Percentiles rank a stretch among this genome's conserved stretches.
Evolutionary conservation across 1,139 yeast genomes (phyloP).

Genomic region (Keqinozyma sinolaborantium): DNA sequence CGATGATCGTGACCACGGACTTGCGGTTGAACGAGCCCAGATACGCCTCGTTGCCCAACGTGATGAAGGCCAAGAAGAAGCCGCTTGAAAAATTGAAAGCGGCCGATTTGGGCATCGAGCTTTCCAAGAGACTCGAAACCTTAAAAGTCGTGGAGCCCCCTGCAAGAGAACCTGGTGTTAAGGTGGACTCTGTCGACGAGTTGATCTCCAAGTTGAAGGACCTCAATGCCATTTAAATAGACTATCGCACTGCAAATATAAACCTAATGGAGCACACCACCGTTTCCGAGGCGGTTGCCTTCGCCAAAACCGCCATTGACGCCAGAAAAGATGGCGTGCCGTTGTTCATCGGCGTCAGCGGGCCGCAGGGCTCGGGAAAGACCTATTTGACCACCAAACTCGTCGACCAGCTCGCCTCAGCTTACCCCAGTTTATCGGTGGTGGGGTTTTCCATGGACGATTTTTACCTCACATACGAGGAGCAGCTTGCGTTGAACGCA

Average conservation of each 20-base stretch:
- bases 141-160: constrained; percentile 84
- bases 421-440: constrained; percentile 39
- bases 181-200: constrained; percentile 79
- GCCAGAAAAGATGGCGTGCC: constrained; percentile 24
- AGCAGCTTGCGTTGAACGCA: constrained; percentile 48
- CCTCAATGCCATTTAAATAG: constrained; percentile 44
- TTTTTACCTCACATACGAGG: constrained; percentile 64
- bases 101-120: constrained; percentile 68
- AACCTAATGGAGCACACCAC: not conserved
- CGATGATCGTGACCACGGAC: constrained; percentile 87
- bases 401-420: constrained; percentile 25
- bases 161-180: constrained; percentile 74
- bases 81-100: constrained; percentile 73
- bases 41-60: constrained; percentile 87
- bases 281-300: not conserved
- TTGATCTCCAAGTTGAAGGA: constrained; percentile 77
- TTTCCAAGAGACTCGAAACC: constrained; percentile 61
- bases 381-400: constrained; percentile 58
- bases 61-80: constrained; percentile 98
- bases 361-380: constrained; percentile 95
- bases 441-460: constrained; percentile 81
- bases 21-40: constrained; percentile 92
- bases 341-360: constrained; percentile 67
- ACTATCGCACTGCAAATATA: not conserved
- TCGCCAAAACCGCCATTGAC: not conserved